Conservation (phyloP, 345 rosid species). For the Brassica rapa region DNA sequence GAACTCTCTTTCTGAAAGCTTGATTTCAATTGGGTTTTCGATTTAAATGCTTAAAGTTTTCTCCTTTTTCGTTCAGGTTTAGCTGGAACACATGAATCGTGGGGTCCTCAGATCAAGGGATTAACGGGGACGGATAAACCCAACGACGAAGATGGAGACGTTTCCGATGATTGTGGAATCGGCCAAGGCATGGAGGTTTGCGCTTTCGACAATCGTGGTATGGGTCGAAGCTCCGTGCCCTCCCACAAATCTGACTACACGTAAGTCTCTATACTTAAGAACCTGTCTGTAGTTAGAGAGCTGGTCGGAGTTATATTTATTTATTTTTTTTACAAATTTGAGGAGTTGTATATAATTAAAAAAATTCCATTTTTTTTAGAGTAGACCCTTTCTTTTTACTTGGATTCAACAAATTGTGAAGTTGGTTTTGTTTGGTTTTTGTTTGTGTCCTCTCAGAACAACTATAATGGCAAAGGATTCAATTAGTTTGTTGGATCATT, state of each 20-base stretch:
- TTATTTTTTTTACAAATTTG: too few species aligned
- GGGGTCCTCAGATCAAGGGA: slow-evolving; percentile 85
- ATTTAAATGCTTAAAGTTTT: background rate
- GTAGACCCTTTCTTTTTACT: background rate
- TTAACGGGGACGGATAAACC: slow-evolving; percentile 59
- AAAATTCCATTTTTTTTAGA: too few species aligned
- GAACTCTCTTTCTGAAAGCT: background rate
- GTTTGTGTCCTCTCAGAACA: slow-evolving; percentile 53
- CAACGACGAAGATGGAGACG: slow-evolving; percentile 50
- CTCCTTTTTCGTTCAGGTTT: slow-evolving; percentile 54
- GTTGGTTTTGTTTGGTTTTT: background rate
- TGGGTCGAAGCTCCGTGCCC: slow-evolving; percentile 91
- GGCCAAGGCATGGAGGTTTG: slow-evolving; percentile 66
- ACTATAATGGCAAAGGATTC: slow-evolving; percentile 89
- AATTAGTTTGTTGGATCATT: slow-evolving; percentile 79
- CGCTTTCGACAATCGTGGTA: slow-evolving; percentile 96
- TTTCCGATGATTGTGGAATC: slow-evolving; percentile 21
- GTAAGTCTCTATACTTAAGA: slow-evolving; percentile 49
- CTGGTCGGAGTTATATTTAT: too few species aligned
- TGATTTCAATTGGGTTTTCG: background rate
- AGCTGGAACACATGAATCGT: slow-evolving; percentile 90
- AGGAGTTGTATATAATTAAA: too few species aligned
- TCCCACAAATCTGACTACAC: slow-evolving; percentile 61
- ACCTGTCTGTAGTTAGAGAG: background rate
- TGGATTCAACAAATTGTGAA: background rate